Percentiles rank a stretch among this genome's conserved stretches.
phyloP scores from a whole-genome alignment of 495 filamentous ascomycete species.

The Usnea hakonensis region DNA sequence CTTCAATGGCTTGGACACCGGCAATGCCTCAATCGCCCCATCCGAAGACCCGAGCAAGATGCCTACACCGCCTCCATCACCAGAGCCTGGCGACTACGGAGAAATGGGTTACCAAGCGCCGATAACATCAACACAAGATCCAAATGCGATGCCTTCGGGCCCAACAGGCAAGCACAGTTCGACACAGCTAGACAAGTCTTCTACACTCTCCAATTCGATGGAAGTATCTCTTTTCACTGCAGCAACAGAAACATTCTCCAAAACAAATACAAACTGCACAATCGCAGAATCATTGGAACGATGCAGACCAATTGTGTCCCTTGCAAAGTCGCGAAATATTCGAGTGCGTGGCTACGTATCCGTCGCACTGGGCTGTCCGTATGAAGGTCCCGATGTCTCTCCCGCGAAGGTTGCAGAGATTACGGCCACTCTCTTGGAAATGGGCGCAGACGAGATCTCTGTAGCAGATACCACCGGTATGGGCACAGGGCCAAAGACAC shows the following conservation, averaged over 20 bases:
- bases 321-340: constrained; percentile 62
- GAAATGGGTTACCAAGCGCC: constrained; percentile 33
- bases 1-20: constrained; percentile 27
- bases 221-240: constrained; percentile 91
- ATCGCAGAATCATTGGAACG: constrained; percentile 72
- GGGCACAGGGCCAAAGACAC: constrained; percentile 79
- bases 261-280: constrained; percentile 84
- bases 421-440: constrained; percentile 73
- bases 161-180: constrained; percentile 11
- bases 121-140: constrained; percentile 33
- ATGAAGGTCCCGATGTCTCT: constrained; percentile 76
- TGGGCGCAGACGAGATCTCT: constrained; percentile 92
- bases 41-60: constrained; percentile 31
- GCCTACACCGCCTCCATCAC: constrained; percentile 20
- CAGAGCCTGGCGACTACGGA: constrained; percentile 6
- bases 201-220: constrained; percentile 36
- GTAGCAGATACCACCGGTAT: constrained; percentile 95
- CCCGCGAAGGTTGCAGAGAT: constrained; percentile 77
- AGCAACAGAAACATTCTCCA: constrained; percentile 85
- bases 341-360: constrained; percentile 89
- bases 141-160: constrained; percentile 35
- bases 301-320: constrained; percentile 65
- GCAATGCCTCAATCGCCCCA: constrained; percentile 26
- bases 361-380: constrained; percentile 89
- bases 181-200: constrained; percentile 18